Evolutionary conservation across 768 basidiomycete genomes (phyloP), one percentile per base, ranked within the genome.

Genomic region (Boletus sp.): DNA sequence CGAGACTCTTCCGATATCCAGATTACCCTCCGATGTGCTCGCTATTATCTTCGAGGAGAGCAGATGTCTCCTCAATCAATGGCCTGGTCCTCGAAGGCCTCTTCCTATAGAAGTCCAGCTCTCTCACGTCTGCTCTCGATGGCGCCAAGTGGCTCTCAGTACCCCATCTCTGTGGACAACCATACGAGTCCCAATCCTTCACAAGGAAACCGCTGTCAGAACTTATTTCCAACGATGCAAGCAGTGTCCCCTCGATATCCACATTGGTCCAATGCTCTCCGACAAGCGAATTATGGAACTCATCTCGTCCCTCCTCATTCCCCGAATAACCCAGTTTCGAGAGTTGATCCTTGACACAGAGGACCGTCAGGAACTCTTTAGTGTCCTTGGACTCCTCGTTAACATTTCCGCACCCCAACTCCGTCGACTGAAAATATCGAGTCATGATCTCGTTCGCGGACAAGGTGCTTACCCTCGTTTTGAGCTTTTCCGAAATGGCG

Each of bases 81-180:
- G 70, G 70, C 50, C 58, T 2, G 70, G 66, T 41, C 49, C 63
- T 47, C 65, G 60, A 47, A 68, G 67, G 54, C 71, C 70, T 17
- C 64, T 73, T 39, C 72, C 71, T 32, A 51, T 61, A 51, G 71
- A 71, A 61, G 70, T 71, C 7, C 71, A 72, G 57, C 68, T 76
- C 47, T 72, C 76, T 36, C 70, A 71, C 45, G 72, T 76, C n/a
- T 69, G 67, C 36, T 54, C 63, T 33, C 63, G 65, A 42, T 76
- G 76, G 76, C 72, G 75, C 24, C 62, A 65, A 48, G 66, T 75
- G 5, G 70, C 76, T 18, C 68, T 76, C 41, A 57, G 55, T 47
- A 62, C 67, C 10, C 75, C 75, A 7, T 70, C 71, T 28, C 57
- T 76, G n/a, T 75, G 73, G 75, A 70, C 71, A 10, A 57, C 66